Conservation (phyloP, 139 green algal species). For the Eudorina sp. region DNA sequence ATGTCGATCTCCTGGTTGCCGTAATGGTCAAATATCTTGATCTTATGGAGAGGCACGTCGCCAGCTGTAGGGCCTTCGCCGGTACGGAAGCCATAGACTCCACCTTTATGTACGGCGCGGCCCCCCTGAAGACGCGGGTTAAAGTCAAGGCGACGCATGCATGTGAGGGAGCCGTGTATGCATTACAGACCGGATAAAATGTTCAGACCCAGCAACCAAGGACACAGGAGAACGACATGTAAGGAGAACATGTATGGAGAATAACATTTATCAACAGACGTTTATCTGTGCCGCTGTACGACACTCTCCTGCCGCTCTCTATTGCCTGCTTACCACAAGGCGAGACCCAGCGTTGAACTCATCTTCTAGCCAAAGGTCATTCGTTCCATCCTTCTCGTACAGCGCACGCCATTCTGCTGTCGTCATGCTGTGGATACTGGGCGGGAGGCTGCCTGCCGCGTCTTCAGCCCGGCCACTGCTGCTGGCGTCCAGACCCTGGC, state of each 20-base stretch:
- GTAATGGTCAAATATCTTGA: constrained; percentile 89
- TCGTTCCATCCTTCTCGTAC: constrained; percentile 87
- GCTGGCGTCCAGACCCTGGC: neutral
- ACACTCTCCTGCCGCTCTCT: neutral
- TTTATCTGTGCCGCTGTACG: neutral
- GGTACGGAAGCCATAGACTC: constrained; percentile 73
- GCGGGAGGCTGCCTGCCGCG: neutral
- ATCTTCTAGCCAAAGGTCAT: constrained; percentile 95
- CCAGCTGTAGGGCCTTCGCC: constrained; percentile 81
- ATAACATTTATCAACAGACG: neutral
- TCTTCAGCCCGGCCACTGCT: neutral
- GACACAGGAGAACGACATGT: neutral
- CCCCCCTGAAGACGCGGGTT: too few relatives aligned
- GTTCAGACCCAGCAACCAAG: too few relatives aligned
- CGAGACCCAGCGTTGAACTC: constrained; percentile 94
- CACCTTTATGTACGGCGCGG: constrained; percentile 79
- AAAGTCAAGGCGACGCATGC: too few relatives aligned
- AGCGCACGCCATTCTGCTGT: constrained; percentile 85
- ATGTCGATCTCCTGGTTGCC: constrained; percentile 83
- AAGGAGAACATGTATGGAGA: neutral
- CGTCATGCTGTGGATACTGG: constrained; percentile 79
- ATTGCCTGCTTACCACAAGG: constrained; percentile 71
- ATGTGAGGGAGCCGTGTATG: too few relatives aligned
- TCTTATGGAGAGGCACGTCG: constrained; percentile 72
- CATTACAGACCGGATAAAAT: too few relatives aligned